These are phyloP conservation scores for Ophiostoma ulmi DNA, from an alignment of 2,329 filamentous ascomycete genomes.

Conservation along the genomic window DNA sequence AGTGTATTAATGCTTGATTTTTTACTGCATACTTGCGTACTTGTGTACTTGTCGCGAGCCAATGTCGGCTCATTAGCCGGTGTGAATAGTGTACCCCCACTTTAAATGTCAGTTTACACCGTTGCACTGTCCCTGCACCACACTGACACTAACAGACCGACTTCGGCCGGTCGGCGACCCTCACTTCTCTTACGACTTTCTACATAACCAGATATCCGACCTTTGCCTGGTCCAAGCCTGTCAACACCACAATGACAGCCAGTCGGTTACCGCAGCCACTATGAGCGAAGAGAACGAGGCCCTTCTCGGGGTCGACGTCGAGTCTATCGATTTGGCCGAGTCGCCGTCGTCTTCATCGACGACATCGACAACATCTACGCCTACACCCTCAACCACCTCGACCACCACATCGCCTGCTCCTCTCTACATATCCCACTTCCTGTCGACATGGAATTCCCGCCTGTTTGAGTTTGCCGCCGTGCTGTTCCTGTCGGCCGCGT, in stretches of 20 bases:
- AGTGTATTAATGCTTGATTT: not conserved
- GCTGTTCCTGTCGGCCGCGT: conserved; percentile 53
- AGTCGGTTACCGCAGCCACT: not conserved
- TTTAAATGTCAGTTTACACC: not conserved
- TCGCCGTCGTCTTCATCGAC: not conserved
- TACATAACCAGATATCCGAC: not conserved
- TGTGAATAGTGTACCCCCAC: not conserved
- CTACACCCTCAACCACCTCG: not conserved
- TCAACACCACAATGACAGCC: not conserved
- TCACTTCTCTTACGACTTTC: not conserved
- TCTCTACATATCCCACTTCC: conserved; percentile 55
- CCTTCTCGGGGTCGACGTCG: not conserved
- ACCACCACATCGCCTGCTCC: not conserved
- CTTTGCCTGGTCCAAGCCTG: not conserved
- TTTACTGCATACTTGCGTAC: too few species aligned
- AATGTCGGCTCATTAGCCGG: not conserved
- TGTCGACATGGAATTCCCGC: conserved; percentile 61
- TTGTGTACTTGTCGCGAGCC: too few species aligned
- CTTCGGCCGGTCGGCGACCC: not conserved
- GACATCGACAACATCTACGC: not conserved
- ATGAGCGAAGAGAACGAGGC: conserved; percentile 5
- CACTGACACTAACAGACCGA: not conserved
- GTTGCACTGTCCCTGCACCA: not conserved
- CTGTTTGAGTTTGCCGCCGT: conserved; percentile 60
- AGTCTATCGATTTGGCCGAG: not conserved